Base-by-base conservation (phyloP, 176 grass and related monocot species). In the Rhynchospora pubera region DNA sequence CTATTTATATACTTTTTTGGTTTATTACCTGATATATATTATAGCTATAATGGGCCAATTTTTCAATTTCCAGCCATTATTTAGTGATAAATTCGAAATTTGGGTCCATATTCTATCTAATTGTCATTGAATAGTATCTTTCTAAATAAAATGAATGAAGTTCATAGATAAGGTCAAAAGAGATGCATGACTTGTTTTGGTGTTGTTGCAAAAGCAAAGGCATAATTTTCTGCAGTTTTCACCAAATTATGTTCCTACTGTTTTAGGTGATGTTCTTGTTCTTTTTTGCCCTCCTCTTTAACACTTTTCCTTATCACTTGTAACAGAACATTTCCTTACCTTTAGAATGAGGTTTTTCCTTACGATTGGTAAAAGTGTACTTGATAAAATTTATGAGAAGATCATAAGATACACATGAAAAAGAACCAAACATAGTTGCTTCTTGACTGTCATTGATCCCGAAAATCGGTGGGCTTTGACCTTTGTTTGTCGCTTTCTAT, bases 391-490 rank as follows among this genome's bases (percentile, higher is more conserved):
- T 9, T 48, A 46, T 48, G n/a, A 72, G 46, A 71, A 43, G 5
- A 30, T 14, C 26, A 43, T 47, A 48, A 72, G n/a, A 57, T 80
- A 44, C 6, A 6, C 24, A 80, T 80, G 46, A 39, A 52, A 28
- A 24, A 52, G 71, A 11, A 55, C 72, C 21, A 55, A 30, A 75
- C 15, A 53, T 55, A 55, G 5, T 76, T 52, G 72, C 72, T 53
- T 56, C 48, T 28, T 76, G 72, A 76, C 72, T 76, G 23, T 53
- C 72, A 55, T 74, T 76, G 72, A 76, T 76, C 55, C 53, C 2
- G 8, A 76, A 76, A 76, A 76, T 55, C 22, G 24, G 48, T 76
- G 6, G 48, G 13, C 48, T 28, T 55, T 76, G 72, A 76, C 72
- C 48, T 76, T 76, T 28, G 46, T 76, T 75, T 75, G 71, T 75